Evolutionary conservation across 768 basidiomycete species (phyloP).

Genomic region (Ephemerocybe angulata): DNA sequence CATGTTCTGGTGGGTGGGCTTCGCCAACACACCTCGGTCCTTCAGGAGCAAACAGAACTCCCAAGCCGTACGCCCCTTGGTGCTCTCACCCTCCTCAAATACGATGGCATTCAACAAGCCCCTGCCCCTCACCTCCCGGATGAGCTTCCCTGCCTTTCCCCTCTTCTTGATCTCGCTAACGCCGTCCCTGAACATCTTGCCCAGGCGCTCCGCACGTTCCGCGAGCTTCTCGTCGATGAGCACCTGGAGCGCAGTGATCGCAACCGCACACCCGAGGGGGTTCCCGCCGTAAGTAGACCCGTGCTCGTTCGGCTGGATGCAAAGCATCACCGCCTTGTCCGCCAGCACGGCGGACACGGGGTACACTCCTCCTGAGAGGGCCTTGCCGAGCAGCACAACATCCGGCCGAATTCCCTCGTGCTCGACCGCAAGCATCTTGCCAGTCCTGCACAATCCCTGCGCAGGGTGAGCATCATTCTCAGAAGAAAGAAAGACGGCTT

Average conservation of each 20-base stretch:
- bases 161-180: conserved; percentile 8
- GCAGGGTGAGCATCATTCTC: neutral
- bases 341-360: conserved; percentile 95
- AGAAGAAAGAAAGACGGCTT: conserved; percentile 16
- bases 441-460: conserved; percentile 87
- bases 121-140: conserved; percentile 77
- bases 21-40: conserved; percentile 87
- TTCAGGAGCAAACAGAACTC: conserved; percentile 91
- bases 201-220: conserved; percentile 74
- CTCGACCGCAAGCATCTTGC: conserved; percentile 89
- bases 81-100: conserved; percentile 79
- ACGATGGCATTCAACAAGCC: conserved; percentile 93
- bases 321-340: conserved; percentile 88
- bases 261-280: conserved; percentile 94
- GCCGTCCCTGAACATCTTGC: conserved; percentile 36
- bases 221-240: conserved; percentile 83
- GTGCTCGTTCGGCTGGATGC: conserved; percentile 92
- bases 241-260: conserved; percentile 89
- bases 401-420: conserved; percentile 89
- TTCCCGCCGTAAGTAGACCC: conserved; percentile 98
- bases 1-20: conserved; percentile 96
- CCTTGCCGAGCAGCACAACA: conserved; percentile 91
- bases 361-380: conserved; percentile 95
- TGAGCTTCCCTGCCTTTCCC: conserved; percentile 30
- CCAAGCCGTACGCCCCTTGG: conserved; percentile 85